Evolutionary conservation across 495 filamentous ascomycete genomes (phyloP).

Genomic region (Schizothecium vesticola): DNA sequence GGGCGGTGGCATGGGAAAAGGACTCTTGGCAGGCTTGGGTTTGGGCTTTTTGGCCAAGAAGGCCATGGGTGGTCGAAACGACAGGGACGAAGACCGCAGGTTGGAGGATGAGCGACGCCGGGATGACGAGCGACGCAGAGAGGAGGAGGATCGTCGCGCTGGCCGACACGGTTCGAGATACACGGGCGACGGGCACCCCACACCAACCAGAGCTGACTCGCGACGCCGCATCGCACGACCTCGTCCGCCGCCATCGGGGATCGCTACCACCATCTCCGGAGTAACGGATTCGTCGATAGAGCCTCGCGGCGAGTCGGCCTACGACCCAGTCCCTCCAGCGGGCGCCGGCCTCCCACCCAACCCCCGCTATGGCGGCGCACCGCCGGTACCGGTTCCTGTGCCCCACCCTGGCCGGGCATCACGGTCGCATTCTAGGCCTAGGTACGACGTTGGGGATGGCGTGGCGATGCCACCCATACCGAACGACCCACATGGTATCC

Average conservation of each 20-base stretch:
- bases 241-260: conserved; percentile 29
- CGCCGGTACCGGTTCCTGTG: conserved; percentile 37
- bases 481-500: conserved; percentile 49
- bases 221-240: conserved; percentile 30
- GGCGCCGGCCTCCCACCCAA: conserved; percentile 1
- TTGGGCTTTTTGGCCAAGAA: conserved; percentile 59
- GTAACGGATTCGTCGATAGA: conserved; percentile 39
- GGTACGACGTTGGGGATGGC: conserved; percentile 31
- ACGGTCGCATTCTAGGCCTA: conserved; percentile 28
- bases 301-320: conserved; percentile 25
- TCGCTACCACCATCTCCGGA: conserved; percentile 29
- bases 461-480: conserved; percentile 47
- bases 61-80: conserved; percentile 55
- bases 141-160: conserved; percentile 42
- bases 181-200: conserved; percentile 58
- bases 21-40: conserved; percentile 61
- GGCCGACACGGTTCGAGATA: conserved; percentile 39
- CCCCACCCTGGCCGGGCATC: conserved; percentile 21
- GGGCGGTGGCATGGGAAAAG: conserved; percentile 49
- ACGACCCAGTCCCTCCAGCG: conserved; percentile 31
- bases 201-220: conserved; percentile 48
- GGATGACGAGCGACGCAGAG: conserved; percentile 17
- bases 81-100: conserved; percentile 59
- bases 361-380: conserved; percentile 8
- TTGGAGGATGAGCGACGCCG: conserved; percentile 57